phyloP scores from a whole-genome alignment of 257 asterid species.

The Nicotiana paniculata region DNA sequence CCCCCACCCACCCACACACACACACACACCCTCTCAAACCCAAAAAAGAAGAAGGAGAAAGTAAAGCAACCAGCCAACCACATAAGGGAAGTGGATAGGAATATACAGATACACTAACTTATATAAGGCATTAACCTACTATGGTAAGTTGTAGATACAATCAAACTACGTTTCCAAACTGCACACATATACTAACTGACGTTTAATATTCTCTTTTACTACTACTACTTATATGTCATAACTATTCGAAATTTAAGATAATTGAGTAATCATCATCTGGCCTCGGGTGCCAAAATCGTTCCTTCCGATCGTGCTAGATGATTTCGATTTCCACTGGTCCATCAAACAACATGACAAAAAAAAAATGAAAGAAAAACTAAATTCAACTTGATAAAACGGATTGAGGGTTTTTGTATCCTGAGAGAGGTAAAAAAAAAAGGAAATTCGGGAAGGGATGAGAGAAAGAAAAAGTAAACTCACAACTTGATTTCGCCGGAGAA shows the following conservation, averaged over 20 bases:
- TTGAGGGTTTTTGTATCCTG: neutral
- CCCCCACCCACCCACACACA: rapidly evolving
- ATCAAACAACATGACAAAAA: neutral
- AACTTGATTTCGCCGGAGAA: neutral
- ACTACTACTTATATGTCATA: neutral
- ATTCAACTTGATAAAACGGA: neutral
- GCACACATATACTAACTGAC: neutral
- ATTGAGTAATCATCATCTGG: neutral
- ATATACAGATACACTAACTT: neutral
- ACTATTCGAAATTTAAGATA: neutral
- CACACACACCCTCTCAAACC: too few species aligned
- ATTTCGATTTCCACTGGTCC: neutral
- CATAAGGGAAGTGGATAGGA: too few species aligned
- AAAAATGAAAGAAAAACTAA: too few species aligned
- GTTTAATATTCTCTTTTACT: neutral
- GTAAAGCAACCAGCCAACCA: too few species aligned
- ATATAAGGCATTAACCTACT: neutral
- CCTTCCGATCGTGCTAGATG: neutral
- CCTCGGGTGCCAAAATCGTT: neutral
- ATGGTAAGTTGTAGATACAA: neutral
- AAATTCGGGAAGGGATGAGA: too few species aligned
- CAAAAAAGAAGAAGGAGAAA: neutral
- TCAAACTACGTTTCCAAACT: neutral
- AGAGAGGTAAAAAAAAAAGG: too few species aligned
- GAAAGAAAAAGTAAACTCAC: neutral